Evolutionary conservation across 129 eudicot species (phyloP).

Genomic region (Pulicaria dysenterica): DNA sequence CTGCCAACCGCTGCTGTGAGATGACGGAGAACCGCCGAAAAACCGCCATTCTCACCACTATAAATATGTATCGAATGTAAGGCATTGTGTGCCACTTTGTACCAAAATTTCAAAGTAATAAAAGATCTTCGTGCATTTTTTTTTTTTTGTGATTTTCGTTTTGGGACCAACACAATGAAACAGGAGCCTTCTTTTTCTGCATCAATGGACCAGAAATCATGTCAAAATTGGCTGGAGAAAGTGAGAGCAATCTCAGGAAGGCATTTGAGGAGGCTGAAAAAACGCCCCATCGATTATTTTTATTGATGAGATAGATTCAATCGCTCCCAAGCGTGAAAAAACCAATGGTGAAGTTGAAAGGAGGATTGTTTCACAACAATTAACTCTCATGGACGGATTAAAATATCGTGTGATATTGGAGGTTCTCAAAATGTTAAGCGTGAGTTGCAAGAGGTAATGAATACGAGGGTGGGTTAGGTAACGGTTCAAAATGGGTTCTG

Average conservation of each 20-base stretch:
- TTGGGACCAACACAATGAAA: no score
- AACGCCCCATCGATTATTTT: conserved; percentile 86
- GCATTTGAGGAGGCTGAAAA: conserved; percentile 93
- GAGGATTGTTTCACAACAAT: conserved; percentile 69
- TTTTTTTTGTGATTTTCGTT: no score
- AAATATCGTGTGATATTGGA: conserved; percentile 78
- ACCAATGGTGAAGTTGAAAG: conserved; percentile 88
- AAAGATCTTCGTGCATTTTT: no score
- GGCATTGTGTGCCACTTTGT: no score
- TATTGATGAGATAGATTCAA: conserved; percentile 80
- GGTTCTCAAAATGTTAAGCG: conserved; percentile 82
- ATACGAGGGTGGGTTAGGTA: no score
- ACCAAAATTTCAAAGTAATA: no score
- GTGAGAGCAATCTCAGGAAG: conserved; percentile 84
- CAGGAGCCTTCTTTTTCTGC: conserved; percentile 76
- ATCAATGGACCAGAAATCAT: conserved; percentile 82
- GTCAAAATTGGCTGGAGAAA: conserved; percentile 86
- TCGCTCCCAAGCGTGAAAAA: conserved; percentile 84
- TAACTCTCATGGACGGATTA: conserved; percentile 87
- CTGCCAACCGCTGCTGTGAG: no score
- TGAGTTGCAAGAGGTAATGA: conserved; percentile 75
- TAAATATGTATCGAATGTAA: no score
- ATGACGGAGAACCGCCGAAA: no score
- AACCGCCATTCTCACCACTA: no score
- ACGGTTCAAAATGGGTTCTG: no score